Conservation (phyloP, 2,329 filamentous ascomycete genomes). For the Talaromyces sp. region DNA sequence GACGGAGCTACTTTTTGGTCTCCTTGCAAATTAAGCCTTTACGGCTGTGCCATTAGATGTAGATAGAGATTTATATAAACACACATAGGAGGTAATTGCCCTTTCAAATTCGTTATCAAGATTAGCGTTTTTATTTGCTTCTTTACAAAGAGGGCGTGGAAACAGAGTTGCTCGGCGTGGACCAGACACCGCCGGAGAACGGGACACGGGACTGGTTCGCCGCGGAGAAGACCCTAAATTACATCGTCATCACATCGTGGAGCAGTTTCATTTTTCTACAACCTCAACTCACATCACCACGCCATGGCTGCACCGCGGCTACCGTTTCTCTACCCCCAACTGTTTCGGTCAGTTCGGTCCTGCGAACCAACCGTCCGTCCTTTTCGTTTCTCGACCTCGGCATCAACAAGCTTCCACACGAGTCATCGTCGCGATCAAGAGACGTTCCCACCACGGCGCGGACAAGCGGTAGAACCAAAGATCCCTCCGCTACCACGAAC, state of each 20-base stretch:
- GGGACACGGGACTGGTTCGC: conserved; percentile 14
- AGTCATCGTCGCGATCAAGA: conserved; percentile 30
- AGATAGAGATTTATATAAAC: neutral
- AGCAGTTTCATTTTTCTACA: conserved; percentile 11
- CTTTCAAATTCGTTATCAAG: neutral
- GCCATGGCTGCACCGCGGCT: conserved; percentile 59
- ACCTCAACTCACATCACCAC: neutral
- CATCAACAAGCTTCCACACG: conserved; percentile 30
- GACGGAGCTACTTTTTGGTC: conserved; percentile 73
- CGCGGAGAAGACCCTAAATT: conserved; percentile 15
- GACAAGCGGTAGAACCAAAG: conserved; percentile 39
- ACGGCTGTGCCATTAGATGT: neutral
- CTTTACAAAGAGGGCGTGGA: neutral
- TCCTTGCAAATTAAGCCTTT: conserved; percentile 47
- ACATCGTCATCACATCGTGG: neutral
- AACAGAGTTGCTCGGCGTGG: neutral
- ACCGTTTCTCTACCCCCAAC: conserved; percentile 63
- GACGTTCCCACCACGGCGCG: conserved; percentile 41
- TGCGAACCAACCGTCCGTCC: conserved; percentile 42
- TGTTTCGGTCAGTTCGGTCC: conserved; percentile 53
- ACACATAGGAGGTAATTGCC: neutral
- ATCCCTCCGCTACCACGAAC: conserved; percentile 32
- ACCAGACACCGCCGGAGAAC: neutral
- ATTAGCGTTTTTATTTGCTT: neutral
- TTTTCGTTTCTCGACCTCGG: conserved; percentile 30